Evolutionary conservation across 116 monocot genomes (phyloP), one percentile per base, ranked within the genome.

Genomic region (Cymodocea nodosa): DNA sequence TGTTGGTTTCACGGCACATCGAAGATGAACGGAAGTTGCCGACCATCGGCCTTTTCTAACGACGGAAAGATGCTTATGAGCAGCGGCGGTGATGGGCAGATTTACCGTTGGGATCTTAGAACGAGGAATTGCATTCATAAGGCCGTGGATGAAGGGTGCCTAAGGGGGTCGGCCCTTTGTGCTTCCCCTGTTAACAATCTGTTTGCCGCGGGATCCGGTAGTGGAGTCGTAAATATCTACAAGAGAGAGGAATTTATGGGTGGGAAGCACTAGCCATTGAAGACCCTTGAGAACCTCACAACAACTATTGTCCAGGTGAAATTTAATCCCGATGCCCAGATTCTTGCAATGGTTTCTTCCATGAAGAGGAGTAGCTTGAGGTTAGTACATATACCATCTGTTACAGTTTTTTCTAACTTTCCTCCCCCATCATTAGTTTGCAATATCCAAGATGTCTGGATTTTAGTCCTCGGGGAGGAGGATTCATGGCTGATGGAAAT

Each of bases 41-140:
- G 86, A 18, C 82, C 82, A 15, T 39, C 92, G 77, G 82, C 92
- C 55, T 98, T 98, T 77, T 74, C 78, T n/a, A 73, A 89, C 53
- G 80, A 66, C 56, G 97, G 92, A 15, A 73, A 75, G 22, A 75
- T 82, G 63, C 73, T 97, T 0, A 25, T 97, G 51, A 88, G 88
- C 50, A 70, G 81, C 53, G 97, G 97, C 35, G 91, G 88, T 22
- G 92, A 91, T 77, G 97, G 97, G 39, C 81, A 97, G 37, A 65
- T 97, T 23, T 97, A 91, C 51, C 81, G 82, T 65, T 97, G 97
- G 97, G 97, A 97, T 78, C 77, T 97, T 12, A 69, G 97, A 50
- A 88, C 71, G 20, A 80, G 83, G 69, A 83, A 59, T 50, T 97
- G 97, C 74, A 70, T 91, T 35, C 85, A 91, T 71, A 87, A 83